phyloP scores from a whole-genome alignment of 495 filamentous ascomycete species.

The Penicillium robsamsonii region DNA sequence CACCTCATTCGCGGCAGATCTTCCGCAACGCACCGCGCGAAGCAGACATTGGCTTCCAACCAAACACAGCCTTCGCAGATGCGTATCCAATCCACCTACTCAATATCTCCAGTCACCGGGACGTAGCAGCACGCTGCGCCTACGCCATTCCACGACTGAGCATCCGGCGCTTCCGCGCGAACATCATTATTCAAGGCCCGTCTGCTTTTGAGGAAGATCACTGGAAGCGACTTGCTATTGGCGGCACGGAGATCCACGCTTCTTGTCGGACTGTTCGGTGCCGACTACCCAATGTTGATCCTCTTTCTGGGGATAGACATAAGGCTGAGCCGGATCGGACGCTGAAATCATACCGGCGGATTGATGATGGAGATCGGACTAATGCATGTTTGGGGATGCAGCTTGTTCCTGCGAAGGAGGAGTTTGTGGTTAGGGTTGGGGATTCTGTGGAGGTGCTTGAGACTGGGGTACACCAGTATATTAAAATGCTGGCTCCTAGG shows the following conservation, averaged over 20 bases:
- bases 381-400: conserved; percentile 78
- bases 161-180: conserved; percentile 74
- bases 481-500: conserved; percentile 47
- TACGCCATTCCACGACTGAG: conserved; percentile 60
- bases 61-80: conserved; percentile 78
- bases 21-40: conserved; percentile 72
- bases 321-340: conserved; percentile 69
- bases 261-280: conserved; percentile 77
- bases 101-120: conserved; percentile 69
- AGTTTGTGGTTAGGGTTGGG: conserved; percentile 54
- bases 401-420: conserved; percentile 27
- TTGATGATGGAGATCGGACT: conserved; percentile 69
- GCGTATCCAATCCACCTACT: conserved; percentile 85
- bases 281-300: conserved; percentile 81
- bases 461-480: conserved; percentile 62
- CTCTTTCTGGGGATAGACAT: conserved; percentile 67
- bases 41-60: conserved; percentile 68
- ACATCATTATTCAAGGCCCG: conserved; percentile 71
- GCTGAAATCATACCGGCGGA: conserved; percentile 63
- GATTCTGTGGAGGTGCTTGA: conserved; percentile 60
- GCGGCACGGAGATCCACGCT: conserved; percentile 47
- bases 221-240: conserved; percentile 72
- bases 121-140: conserved; percentile 53
- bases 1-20: conserved; percentile 61
- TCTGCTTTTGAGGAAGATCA: conserved; percentile 67